Evolutionary conservation across 2,329 filamentous ascomycete species (phyloP).

Genomic region (Epichloe hybrida): DNA sequence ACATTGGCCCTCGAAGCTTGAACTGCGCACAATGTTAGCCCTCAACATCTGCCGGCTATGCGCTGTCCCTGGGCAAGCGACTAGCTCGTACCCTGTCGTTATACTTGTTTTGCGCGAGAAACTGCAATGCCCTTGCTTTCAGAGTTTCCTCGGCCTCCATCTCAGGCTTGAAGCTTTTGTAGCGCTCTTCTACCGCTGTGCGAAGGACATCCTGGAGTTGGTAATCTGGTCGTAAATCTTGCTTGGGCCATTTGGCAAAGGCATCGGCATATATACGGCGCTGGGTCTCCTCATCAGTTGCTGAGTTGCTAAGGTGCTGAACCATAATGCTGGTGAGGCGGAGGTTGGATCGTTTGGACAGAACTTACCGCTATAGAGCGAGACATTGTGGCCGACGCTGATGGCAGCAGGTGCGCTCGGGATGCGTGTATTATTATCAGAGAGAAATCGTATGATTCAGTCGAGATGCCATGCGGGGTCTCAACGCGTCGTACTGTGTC

Average conservation of each 20-base stretch:
- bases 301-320: no score
- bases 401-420: not conserved
- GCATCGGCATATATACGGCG: conserved; percentile 24
- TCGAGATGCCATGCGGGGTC: no score
- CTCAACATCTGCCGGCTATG: not conserved
- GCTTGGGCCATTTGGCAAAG: conserved; percentile 47
- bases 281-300: conserved; percentile 9
- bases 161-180: conserved; percentile 17
- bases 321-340: no score
- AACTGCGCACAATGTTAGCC: conserved; percentile 15
- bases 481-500: no score
- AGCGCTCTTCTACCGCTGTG: conserved; percentile 22
- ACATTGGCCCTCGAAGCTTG: conserved; percentile 32
- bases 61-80: not conserved
- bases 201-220: conserved; percentile 45
- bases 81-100: conserved; percentile 34
- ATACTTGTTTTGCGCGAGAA: conserved; percentile 46
- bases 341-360: not conserved
- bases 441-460: no score
- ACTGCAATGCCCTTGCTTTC: conserved; percentile 46
- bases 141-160: conserved; percentile 36
- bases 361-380: conserved; percentile 18
- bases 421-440: not conserved
- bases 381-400: conserved; percentile 15
- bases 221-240: conserved; percentile 47